phyloP scores from a whole-genome alignment of 257 asterid species.

The Solanum medicagineum region DNA sequence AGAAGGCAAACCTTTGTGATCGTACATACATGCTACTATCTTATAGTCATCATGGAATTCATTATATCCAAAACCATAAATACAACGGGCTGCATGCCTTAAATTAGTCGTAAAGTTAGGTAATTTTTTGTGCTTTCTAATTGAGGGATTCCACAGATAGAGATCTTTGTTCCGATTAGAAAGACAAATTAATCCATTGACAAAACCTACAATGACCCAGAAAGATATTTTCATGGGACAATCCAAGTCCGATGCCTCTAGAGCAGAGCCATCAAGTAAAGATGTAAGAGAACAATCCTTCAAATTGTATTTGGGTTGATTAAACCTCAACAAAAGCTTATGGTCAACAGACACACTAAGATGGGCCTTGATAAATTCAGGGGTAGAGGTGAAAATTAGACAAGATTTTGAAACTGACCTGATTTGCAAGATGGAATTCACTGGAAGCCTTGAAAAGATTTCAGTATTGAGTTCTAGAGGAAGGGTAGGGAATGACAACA shows the following conservation, averaged over 20 bases:
- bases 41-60: conserved; percentile 23
- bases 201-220: conserved; percentile 23
- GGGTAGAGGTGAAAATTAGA: conserved; percentile 24
- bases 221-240: neutral
- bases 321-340: neutral
- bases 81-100: neutral
- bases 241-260: neutral
- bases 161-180: neutral
- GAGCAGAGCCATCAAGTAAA: neutral
- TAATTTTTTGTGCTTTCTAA: too few relatives aligned
- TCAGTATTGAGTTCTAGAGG: conserved; percentile 30
- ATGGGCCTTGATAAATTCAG: conserved; percentile 21
- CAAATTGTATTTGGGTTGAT: neutral
- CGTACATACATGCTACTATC: conserved; percentile 13
- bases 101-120: too few relatives aligned
- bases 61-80: conserved; percentile 41
- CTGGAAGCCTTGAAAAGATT: conserved; percentile 34
- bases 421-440: conserved; percentile 21
- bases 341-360: neutral
- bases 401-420: conserved; percentile 40
- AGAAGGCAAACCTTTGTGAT: neutral
- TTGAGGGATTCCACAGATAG: conserved; percentile 7
- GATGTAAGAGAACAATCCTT: neutral
- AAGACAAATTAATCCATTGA: conserved; percentile 38
- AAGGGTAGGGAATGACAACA: conserved; percentile 4